Evolutionary conservation across 148 eudicot species (phyloP).

Genomic region (Rheum nobile): DNA sequence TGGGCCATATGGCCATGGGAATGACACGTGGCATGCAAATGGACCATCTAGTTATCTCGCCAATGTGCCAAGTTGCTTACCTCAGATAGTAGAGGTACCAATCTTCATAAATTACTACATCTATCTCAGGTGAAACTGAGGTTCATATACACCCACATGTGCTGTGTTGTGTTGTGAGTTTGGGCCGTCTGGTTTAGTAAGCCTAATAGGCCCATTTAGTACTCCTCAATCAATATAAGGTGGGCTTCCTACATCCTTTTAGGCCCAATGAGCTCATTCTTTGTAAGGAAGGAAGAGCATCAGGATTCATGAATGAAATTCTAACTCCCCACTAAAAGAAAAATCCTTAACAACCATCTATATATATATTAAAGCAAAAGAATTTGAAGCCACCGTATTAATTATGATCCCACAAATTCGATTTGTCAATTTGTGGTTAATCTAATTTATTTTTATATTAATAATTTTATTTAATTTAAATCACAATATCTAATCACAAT

Average conservation of each 20-base stretch:
- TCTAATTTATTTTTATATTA: too few relatives aligned
- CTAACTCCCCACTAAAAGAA: too few relatives aligned
- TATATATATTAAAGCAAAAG: too few relatives aligned
- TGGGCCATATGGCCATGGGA: neutral
- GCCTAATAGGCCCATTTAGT: neutral
- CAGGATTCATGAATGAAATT: too few relatives aligned
- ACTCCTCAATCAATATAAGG: too few relatives aligned
- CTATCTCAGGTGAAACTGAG: neutral
- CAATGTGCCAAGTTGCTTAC: conserved; percentile 1
- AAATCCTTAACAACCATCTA: too few relatives aligned
- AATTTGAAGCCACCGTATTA: too few relatives aligned
- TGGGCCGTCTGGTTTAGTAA: neutral
- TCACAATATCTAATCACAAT: too few relatives aligned
- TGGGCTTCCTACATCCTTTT: neutral
- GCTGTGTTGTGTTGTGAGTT: neutral
- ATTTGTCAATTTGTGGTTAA: too few relatives aligned
- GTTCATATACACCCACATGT: neutral
- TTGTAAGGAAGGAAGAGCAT: too few relatives aligned
- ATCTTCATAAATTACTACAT: neutral
- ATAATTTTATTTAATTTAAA: too few relatives aligned
- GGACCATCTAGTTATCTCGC: conserved; percentile 3
- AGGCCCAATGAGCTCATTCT: neutral
- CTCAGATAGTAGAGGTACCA: neutral
- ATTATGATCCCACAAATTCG: too few relatives aligned
- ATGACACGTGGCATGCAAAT: conserved; percentile 4